phyloP scores from a whole-genome alignment of 345 rosid genomes.

The Bruguiera sexangula region DNA sequence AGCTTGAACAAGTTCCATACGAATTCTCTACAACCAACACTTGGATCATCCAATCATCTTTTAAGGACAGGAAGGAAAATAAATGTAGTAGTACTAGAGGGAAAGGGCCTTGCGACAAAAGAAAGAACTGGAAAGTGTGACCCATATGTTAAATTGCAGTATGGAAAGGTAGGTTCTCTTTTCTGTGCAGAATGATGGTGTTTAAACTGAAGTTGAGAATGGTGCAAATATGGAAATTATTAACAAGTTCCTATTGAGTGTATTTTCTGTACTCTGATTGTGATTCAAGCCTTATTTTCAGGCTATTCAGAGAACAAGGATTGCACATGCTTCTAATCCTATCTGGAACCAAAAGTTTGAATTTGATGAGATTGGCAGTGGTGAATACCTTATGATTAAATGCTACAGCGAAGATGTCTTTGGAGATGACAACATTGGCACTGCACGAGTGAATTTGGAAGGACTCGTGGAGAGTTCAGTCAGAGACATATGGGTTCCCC shows the following conservation, averaged over 20 bases:
- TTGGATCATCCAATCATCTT: slow-evolving; percentile 51
- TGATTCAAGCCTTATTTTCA: slow-evolving; percentile 25
- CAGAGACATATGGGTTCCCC: slow-evolving; percentile 84
- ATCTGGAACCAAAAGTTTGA: slow-evolving; percentile 77
- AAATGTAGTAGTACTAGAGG: slow-evolving; percentile 51
- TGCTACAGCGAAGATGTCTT: slow-evolving; percentile 68
- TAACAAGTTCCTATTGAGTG: background rate
- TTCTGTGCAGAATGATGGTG: slow-evolving; percentile 10
- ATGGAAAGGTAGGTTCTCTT: slow-evolving; percentile 24
- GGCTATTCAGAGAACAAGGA: slow-evolving; percentile 64
- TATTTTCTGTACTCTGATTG: background rate
- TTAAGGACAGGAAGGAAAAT: slow-evolving; percentile 76
- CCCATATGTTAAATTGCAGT: slow-evolving; percentile 81
- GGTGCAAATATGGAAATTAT: background rate
- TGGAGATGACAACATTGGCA: slow-evolving; percentile 80
- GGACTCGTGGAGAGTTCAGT: slow-evolving; percentile 67
- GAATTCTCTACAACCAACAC: slow-evolving; percentile 44
- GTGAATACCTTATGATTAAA: slow-evolving; percentile 73
- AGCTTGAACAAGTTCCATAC: slow-evolving; percentile 42
- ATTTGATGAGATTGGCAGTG: slow-evolving; percentile 80
- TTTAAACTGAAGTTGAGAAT: slow-evolving; percentile 9
- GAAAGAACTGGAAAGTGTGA: slow-evolving; percentile 67
- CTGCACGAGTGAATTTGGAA: slow-evolving; percentile 80
- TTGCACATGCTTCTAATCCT: slow-evolving; percentile 45
- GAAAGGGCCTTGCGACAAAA: slow-evolving; percentile 59